Conservation (phyloP, 345 rosid genomes). For the Eucalyptus regnans region DNA sequence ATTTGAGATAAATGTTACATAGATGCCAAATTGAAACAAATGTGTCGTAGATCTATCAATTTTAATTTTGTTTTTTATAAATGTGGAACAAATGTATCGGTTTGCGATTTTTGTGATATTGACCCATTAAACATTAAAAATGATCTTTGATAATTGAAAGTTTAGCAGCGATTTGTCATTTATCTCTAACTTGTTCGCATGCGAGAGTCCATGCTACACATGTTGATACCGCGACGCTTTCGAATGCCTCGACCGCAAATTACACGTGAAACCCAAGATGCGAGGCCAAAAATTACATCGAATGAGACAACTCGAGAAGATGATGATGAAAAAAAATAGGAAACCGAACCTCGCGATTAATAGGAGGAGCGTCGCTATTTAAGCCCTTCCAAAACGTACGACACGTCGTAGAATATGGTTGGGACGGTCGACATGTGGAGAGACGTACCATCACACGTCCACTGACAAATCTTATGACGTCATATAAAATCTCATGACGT, state of each 20-base stretch:
- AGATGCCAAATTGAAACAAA: accelerated
- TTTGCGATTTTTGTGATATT: accelerated
- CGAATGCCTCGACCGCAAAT: not conserved
- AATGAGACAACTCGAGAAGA: not conserved
- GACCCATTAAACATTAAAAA: not conserved
- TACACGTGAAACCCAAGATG: not conserved
- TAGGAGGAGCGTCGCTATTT: not conserved
- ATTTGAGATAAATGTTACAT: accelerated
- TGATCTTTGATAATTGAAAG: not conserved
- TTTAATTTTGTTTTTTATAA: too few relatives aligned
- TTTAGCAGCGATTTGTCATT: not conserved
- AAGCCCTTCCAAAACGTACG: not conserved
- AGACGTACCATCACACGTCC: not conserved
- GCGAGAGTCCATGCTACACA: not conserved
- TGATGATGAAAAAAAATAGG: too few relatives aligned
- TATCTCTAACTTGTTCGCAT: not conserved
- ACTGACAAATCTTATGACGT: too few relatives aligned
- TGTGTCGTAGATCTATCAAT: accelerated
- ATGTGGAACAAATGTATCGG: accelerated
- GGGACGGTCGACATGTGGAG: not conserved
- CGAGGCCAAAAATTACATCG: not conserved
- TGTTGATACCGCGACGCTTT: not conserved
- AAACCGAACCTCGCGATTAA: not conserved
- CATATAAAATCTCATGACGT: not conserved
- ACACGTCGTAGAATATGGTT: not conserved